Evolutionary conservation across 1,284 basidiomycete genomes (phyloP), one percentile per base, ranked within the genome.

Genomic region (Puccinia coronata): DNA sequence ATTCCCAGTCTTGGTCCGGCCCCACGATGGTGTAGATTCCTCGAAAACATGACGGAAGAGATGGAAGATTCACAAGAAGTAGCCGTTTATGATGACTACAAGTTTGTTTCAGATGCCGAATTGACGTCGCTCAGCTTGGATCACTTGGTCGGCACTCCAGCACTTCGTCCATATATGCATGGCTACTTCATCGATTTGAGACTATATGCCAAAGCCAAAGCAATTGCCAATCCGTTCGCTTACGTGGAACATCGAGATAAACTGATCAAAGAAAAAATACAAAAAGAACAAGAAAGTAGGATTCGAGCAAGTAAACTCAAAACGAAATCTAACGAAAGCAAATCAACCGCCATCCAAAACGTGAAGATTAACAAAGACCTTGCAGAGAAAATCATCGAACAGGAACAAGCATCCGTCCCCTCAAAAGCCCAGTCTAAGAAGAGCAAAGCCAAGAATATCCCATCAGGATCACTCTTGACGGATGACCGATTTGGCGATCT

Each of bases 151-250:
- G 97, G 97, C 75, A 97, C 95, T 0, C 91, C 95, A 16, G 91
- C 93, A 20, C 92, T 99, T 88, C 96, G 96, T 86, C 96, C 97
- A 0, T 99, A 99, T 88, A 98, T 99, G 96, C 97, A 99, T 87
- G 97, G 97, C 71, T 98, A 96, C 90, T 99, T 99, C 88, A 88
- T 99, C 83, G 93, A 95, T 14, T 91, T 99, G 86, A 93, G 94
- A 85, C 90, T 98, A 9, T 99, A 99, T 89, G 94, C 97, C 84
- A 92, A 95, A 74, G 97, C 97, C 0, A 91, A 96, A 49, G 90
- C 98, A 84, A 95, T 99, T 84, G 92, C 94, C 82, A 98, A 99
- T 87, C 97, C 97, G 0, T 96, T 95, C 85, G 94, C 92, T 4
- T 98, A 98, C 86, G 92, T 91, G 72, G 97, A 99, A 85, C 92